Conservation (phyloP, 2,329 filamentous ascomycete species). For the Rachicladosporium sp. region DNA sequence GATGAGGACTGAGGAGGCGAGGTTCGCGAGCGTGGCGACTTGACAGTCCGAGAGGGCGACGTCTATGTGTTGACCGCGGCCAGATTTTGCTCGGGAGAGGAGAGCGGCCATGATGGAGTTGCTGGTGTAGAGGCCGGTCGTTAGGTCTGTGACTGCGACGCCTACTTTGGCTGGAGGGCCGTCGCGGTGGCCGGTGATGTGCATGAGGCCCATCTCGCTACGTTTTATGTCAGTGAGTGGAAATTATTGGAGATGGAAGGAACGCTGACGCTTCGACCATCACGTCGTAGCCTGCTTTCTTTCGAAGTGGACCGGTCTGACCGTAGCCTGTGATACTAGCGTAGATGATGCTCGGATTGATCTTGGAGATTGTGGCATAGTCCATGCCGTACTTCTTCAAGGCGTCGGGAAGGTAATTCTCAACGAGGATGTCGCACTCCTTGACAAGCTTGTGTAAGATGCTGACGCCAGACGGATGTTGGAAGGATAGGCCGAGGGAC, state of each 20-base stretch:
- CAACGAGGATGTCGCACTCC: slow-evolving; percentile 83
- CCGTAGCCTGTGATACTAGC: slow-evolving; percentile 96
- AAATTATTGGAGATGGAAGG: neutral
- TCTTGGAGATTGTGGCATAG: slow-evolving; percentile 63
- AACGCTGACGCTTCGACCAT: slow-evolving; percentile 74
- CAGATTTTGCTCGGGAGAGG: slow-evolving; percentile 59
- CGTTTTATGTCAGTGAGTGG: slow-evolving; percentile 2
- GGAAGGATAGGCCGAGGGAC: slow-evolving; percentile 82
- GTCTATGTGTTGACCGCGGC: slow-evolving; percentile 84
- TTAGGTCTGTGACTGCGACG: slow-evolving; percentile 91
- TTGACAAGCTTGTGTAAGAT: slow-evolving; percentile 76
- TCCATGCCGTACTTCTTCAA: slow-evolving; percentile 87
- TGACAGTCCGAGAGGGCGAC: slow-evolving; percentile 87
- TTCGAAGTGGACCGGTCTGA: slow-evolving; percentile 81
- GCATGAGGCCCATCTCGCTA: slow-evolving; percentile 88
- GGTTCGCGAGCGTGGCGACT: slow-evolving; percentile 86
- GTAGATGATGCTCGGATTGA: slow-evolving; percentile 84
- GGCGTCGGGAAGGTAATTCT: slow-evolving; percentile 88
- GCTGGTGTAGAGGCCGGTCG: slow-evolving; percentile 86
- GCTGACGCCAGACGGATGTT: slow-evolving; percentile 67
- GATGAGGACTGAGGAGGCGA: slow-evolving; percentile 82
- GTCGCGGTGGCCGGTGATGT: slow-evolving; percentile 82
- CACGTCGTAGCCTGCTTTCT: slow-evolving; percentile 88
- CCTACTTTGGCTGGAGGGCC: slow-evolving; percentile 93
- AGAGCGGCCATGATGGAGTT: slow-evolving; percentile 93